Conservation (phyloP, 2,329 filamentous ascomycete genomes). For the Leptoxyphium fumago region DNA sequence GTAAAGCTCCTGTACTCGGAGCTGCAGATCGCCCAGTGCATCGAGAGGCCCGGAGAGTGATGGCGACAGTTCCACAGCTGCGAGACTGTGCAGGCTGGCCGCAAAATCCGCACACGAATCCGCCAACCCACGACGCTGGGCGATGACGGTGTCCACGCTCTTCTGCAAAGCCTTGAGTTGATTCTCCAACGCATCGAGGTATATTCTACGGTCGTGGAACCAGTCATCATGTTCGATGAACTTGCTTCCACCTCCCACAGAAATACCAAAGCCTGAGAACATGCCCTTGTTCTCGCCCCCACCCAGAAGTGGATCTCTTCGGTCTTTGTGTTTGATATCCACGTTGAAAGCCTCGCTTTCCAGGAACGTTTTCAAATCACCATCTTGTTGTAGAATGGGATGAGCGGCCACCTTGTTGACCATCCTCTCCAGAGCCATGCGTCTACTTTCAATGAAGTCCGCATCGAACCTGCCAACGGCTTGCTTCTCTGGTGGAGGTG, state of each 20-base stretch:
- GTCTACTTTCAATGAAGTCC: conserved; percentile 87
- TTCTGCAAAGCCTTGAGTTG: conserved; percentile 84
- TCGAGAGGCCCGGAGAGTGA: conserved; percentile 79
- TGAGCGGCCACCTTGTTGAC: conserved; percentile 88
- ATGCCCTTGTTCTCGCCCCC: conserved; percentile 75
- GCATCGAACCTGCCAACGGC: conserved; percentile 89
- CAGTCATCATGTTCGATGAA: conserved; percentile 98
- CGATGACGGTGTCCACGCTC: conserved; percentile 83
- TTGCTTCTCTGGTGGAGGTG: conserved; percentile 94
- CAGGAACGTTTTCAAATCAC: conserved; percentile 86
- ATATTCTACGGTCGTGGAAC: conserved; percentile 94
- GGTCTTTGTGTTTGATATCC: conserved; percentile 95
- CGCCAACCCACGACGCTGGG: conserved; percentile 81
- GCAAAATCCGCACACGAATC: conserved; percentile 92
- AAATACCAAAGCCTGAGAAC: conserved; percentile 70
- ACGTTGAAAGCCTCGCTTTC: conserved; percentile 94
- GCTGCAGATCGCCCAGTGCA: conserved; percentile 79
- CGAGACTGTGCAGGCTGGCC: conserved; percentile 78
- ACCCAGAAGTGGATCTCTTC: conserved; percentile 67
- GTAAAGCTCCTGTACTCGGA: conserved; percentile 88
- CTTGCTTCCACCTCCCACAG: conserved; percentile 59
- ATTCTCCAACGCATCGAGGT: conserved; percentile 83
- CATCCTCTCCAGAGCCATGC: conserved; percentile 91
- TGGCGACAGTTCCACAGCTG: conserved; percentile 81
- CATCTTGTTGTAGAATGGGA: conserved; percentile 80